These are phyloP conservation scores for Trametes hirsuta DNA, from an alignment of 1,284 basidiomycete species.

Conservation along the genomic window DNA sequence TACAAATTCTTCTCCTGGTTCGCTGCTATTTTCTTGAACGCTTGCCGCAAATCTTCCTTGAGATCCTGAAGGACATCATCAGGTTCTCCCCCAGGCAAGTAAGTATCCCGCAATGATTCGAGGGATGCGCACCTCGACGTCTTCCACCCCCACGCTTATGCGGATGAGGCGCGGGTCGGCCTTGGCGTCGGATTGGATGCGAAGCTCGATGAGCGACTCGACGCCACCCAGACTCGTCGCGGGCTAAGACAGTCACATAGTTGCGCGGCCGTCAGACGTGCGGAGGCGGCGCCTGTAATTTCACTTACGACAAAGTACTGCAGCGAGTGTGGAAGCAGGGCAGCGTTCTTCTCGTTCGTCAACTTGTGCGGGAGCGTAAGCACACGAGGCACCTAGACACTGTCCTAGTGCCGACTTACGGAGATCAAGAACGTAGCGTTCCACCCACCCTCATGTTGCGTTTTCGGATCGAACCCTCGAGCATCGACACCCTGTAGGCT, in stretches of 20 bases:
- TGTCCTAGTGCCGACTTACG: slow-evolving; percentile 39
- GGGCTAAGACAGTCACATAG: slow-evolving; percentile 47
- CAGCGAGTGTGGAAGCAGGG: slow-evolving; percentile 61
- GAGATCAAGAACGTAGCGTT: slow-evolving; percentile 80
- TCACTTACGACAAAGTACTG: slow-evolving; percentile 74
- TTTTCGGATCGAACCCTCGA: slow-evolving; percentile 68
- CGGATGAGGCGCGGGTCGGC: slow-evolving; percentile 74
- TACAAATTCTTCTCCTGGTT: no score
- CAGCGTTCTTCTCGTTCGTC: slow-evolving; percentile 52
- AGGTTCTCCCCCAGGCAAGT: no score
- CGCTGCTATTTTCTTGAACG: no score
- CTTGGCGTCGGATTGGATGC: slow-evolving; percentile 63
- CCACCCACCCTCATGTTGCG: slow-evolving; percentile 84
- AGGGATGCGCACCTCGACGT: slow-evolving; percentile 57
- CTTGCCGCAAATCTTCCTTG: no score
- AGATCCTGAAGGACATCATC: no score
- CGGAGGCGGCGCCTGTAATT: no score
- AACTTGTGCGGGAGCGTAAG: slow-evolving; percentile 41
- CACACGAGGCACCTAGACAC: no score
- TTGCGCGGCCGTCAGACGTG: background rate
- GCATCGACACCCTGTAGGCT: slow-evolving; percentile 70
- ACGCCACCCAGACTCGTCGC: slow-evolving; percentile 94
- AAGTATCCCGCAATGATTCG: no score
- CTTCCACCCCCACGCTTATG: slow-evolving; percentile 82
- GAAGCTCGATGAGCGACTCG: slow-evolving; percentile 86